Evolutionary conservation across 2,329 filamentous ascomycete genomes (phyloP).

Genomic region (Neoscytalidium dimidiatum): DNA sequence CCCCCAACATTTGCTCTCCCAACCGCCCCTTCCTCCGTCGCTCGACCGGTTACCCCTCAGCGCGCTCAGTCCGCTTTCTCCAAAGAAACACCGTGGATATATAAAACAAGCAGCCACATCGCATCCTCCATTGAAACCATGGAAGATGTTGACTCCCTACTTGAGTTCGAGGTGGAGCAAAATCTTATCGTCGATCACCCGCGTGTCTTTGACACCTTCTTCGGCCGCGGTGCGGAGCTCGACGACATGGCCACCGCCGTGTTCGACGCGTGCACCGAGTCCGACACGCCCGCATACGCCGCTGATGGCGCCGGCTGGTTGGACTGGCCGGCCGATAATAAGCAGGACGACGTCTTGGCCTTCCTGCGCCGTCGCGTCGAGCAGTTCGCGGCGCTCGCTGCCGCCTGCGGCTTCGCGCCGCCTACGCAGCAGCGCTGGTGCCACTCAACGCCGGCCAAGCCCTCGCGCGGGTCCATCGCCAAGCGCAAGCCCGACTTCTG

Average conservation of each 20-base stretch:
- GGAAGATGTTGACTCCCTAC: constrained; percentile 16
- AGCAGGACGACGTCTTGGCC: constrained; percentile 28
- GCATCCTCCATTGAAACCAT: too few species aligned
- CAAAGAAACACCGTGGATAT: too few species aligned
- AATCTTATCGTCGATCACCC: constrained; percentile 24
- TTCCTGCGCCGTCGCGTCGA: constrained; percentile 20
- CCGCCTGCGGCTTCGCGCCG: constrained; percentile 9
- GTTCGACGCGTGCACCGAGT: constrained; percentile 26
- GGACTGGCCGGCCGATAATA: constrained; percentile 29
- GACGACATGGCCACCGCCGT: constrained; percentile 8
- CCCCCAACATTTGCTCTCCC: too few species aligned
- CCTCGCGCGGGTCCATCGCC: not conserved
- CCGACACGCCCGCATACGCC: constrained; percentile 19
- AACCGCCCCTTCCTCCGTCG: too few species aligned
- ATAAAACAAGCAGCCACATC: too few species aligned
- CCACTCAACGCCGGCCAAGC: not conserved
- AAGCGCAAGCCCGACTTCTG: constrained; percentile 29
- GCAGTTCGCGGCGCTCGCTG: not conserved
- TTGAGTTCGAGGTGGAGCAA: constrained; percentile 20
- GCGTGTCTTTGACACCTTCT: constrained; percentile 27
- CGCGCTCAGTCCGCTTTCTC: too few species aligned
- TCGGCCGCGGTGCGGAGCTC: constrained; percentile 12
- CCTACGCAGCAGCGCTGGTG: constrained; percentile 6
- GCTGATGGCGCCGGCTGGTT: constrained; percentile 29
- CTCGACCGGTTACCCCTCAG: too few species aligned